Conservation (phyloP, 306 rosid species). For the Carpinus viminea region DNA sequence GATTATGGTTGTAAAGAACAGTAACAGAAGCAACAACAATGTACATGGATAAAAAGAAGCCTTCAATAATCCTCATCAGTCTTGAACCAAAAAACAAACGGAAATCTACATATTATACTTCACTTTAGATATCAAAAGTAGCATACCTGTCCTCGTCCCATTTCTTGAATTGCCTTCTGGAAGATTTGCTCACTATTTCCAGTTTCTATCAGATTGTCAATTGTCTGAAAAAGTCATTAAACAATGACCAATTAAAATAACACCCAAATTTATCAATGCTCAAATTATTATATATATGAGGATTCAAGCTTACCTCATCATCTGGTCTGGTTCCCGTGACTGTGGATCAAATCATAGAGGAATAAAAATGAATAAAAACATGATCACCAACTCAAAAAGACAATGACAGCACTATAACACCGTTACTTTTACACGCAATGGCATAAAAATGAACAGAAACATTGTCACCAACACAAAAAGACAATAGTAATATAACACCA, state of each 20-base stretch:
- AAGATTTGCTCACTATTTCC: slow-evolving; percentile 97
- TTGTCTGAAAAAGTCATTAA: slow-evolving; percentile 54
- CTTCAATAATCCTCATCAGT: too few species aligned
- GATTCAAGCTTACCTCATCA: slow-evolving; percentile 72
- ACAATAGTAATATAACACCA: not conserved
- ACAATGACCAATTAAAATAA: slow-evolving; percentile 33
- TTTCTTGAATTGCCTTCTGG: slow-evolving; percentile 81
- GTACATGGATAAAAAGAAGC: too few species aligned
- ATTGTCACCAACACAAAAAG: slow-evolving; percentile 15
- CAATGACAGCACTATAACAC: slow-evolving; percentile 1
- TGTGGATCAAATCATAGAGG: slow-evolving; percentile 43
- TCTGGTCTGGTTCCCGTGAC: slow-evolving; percentile 95
- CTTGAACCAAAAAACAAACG: not conserved
- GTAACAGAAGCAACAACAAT: too few species aligned
- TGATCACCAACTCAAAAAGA: slow-evolving; percentile 12
- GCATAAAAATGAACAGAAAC: slow-evolving; percentile 28
- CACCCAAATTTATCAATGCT: slow-evolving; percentile 10
- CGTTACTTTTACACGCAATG: slow-evolving; percentile 1
- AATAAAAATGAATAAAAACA: slow-evolving; percentile 30
- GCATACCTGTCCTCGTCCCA: slow-evolving; percentile 88
- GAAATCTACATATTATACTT: not conserved
- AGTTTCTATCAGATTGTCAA: slow-evolving; percentile 90
- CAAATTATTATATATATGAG: slow-evolving; percentile 19
- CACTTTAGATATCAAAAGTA: slow-evolving; percentile 1
- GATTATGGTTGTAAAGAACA: not conserved